Percentiles rank a stretch among this genome's conserved stretches.
phyloP scores from a whole-genome alignment of 768 basidiomycete species.

The Tephrocybe sp. region DNA sequence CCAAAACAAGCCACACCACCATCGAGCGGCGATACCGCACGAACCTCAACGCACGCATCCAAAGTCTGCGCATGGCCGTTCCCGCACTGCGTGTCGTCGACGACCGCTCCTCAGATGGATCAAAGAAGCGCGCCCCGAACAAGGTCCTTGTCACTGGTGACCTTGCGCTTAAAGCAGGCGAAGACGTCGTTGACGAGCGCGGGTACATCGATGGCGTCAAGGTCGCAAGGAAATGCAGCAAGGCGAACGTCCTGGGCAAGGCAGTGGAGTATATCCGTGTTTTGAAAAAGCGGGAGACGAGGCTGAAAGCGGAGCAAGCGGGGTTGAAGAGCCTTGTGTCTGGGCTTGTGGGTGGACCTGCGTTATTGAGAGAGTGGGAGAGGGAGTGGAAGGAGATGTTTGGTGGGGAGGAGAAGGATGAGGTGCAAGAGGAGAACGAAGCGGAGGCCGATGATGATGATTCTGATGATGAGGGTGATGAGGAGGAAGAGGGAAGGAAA shows the following conservation, averaged over 20 bases:
- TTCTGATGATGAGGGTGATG: constrained; percentile 51
- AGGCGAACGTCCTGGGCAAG: constrained; percentile 87
- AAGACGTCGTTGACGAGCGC: constrained; percentile 72
- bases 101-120: constrained; percentile 39
- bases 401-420: constrained; percentile 74
- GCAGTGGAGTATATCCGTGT: constrained; percentile 92
- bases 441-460: constrained; percentile 53
- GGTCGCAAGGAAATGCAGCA: constrained; percentile 87
- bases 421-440: constrained; percentile 54
- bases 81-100: constrained; percentile 82
- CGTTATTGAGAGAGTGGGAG: constrained; percentile 74
- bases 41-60: constrained; percentile 84
- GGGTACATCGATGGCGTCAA: constrained; percentile 93
- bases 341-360: constrained; percentile 73
- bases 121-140: constrained; percentile 47
- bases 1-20: constrained; percentile 89
- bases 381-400: constrained; percentile 68
- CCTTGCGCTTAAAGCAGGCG: constrained; percentile 29
- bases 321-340: constrained; percentile 67
- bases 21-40: constrained; percentile 88
- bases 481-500: constrained; percentile 48
- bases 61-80: constrained; percentile 74
- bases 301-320: constrained; percentile 71
- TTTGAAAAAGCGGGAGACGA: constrained; percentile 71
- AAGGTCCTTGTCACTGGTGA: constrained; percentile 31